Evolutionary conservation across 2,329 filamentous ascomycete genomes (phyloP).

Genomic region (Penicillium crustosum): DNA sequence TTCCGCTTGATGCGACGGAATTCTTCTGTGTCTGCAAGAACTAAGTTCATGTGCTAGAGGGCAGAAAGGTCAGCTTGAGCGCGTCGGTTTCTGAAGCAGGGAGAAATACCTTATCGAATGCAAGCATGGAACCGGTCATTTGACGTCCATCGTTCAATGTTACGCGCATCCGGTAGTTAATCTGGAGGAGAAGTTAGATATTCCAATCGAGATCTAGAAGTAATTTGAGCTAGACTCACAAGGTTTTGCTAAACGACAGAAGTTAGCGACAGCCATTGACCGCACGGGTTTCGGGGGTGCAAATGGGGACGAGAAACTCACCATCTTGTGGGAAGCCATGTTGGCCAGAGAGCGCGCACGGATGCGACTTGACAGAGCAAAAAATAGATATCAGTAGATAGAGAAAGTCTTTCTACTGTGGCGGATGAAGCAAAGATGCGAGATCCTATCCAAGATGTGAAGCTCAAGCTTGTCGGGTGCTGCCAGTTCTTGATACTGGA

Average conservation of each 20-base stretch:
- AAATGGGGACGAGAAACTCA: slow-evolving; percentile 54
- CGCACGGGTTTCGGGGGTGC: slow-evolving; percentile 11
- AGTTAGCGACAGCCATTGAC: slow-evolving; percentile 54
- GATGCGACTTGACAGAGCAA: slow-evolving; percentile 44
- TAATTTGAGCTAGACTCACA: slow-evolving; percentile 47
- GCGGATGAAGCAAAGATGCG: slow-evolving; percentile 18
- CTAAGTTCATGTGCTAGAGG: slow-evolving; percentile 93
- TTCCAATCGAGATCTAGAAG: neutral
- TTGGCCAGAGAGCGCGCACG: slow-evolving; percentile 41
- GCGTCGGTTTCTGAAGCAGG: slow-evolving; percentile 10
- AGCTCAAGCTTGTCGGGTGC: slow-evolving; percentile 22
- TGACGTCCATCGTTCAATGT: slow-evolving; percentile 93
- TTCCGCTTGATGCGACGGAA: slow-evolving; percentile 89
- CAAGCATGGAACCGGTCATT: slow-evolving; percentile 97
- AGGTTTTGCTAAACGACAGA: slow-evolving; percentile 58
- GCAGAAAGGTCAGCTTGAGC: slow-evolving; percentile 7
- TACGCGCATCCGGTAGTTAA: slow-evolving; percentile 99
- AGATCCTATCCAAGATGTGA: slow-evolving; percentile 16
- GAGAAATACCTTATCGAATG: slow-evolving; percentile 82
- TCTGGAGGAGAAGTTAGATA: slow-evolving; percentile 62
- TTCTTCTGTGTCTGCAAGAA: slow-evolving; percentile 97
- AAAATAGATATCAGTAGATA: slow-evolving; percentile 32
- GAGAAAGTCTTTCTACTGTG: slow-evolving; percentile 18
- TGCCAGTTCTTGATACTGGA: slow-evolving; percentile 9
- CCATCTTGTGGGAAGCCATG: slow-evolving; percentile 89